phyloP scores from a whole-genome alignment of 768 basidiomycete genomes.

The Macrocybe gigantea region DNA sequence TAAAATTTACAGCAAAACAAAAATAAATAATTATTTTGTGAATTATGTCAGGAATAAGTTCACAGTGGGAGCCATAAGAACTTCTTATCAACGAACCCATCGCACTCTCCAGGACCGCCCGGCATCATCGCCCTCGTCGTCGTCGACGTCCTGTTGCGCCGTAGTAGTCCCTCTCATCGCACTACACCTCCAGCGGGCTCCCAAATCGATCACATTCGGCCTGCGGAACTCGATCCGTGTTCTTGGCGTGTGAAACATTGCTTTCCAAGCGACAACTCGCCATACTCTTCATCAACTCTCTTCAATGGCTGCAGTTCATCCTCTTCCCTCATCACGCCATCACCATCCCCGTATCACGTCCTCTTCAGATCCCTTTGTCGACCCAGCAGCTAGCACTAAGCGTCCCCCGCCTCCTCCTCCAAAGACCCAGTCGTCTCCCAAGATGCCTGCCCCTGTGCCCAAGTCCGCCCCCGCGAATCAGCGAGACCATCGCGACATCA shows the following conservation, averaged over 20 bases:
- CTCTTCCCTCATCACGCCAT: conserved; percentile 9
- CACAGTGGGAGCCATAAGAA: too few relatives aligned
- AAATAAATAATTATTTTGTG: neutral
- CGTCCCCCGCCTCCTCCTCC: conserved; percentile 31
- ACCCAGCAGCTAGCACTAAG: conserved; percentile 21
- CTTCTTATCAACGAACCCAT: neutral
- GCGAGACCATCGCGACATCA: conserved; percentile 38
- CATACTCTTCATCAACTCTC: too few relatives aligned
- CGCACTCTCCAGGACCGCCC: neutral
- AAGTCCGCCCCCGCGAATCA: conserved; percentile 19
- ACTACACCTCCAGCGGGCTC: neutral
- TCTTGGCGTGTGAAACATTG: conserved; percentile 26
- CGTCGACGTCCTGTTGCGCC: neutral
- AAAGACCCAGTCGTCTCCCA: conserved; percentile 20
- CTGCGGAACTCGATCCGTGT: neutral
- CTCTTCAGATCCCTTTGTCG: conserved; percentile 50
- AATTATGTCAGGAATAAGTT: too few relatives aligned
- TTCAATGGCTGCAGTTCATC: conserved; percentile 27
- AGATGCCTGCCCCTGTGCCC: conserved; percentile 21
- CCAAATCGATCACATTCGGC: too few relatives aligned
- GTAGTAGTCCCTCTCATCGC: neutral
- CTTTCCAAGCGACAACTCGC: conserved; percentile 6
- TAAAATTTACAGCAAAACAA: neutral
- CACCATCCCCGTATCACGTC: conserved; percentile 35
- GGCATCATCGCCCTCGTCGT: neutral